Percentiles rank a stretch among this genome's conserved stretches.
These are phyloP conservation scores for Saccharomycopsis hybrid DNA, from an alignment of 1,139 yeast genomes.

Conservation along the genomic window DNA sequence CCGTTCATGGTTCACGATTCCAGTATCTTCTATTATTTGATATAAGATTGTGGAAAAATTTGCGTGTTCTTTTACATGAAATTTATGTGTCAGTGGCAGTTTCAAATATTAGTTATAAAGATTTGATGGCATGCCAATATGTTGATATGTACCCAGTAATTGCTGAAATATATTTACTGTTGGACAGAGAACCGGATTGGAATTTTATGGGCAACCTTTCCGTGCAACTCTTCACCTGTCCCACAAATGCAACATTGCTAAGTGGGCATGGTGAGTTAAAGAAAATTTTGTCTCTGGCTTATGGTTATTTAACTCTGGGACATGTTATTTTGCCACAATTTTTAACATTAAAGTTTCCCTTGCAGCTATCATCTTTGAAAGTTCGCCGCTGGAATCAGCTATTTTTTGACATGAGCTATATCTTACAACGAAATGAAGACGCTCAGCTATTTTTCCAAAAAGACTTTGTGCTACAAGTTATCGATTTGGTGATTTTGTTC, in stretches of 20 bases:
- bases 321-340: constrained; percentile 32
- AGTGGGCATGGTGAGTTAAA: constrained; percentile 65
- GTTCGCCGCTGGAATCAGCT: constrained; percentile 82
- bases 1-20: constrained; percentile 61
- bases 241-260: constrained; percentile 67
- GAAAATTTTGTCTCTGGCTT: constrained; percentile 59
- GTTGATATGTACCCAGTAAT: constrained; percentile 76
- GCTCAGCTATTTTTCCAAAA: constrained; percentile 39
- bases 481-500: constrained; percentile 61
- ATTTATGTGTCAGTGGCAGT: constrained; percentile 66
- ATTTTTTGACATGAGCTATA: constrained; percentile 76
- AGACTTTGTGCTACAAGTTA: constrained; percentile 39
- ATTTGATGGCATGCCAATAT: constrained; percentile 66
- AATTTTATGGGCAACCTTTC: constrained; percentile 71
- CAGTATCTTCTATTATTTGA: constrained; percentile 71
- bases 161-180: constrained; percentile 64
- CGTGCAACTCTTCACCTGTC: constrained; percentile 83
- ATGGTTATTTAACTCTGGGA: constrained; percentile 56
- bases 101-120: constrained; percentile 54
- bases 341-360: constrained; percentile 33
- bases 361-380: constrained; percentile 47
- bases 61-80: constrained; percentile 58
- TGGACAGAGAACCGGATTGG: constrained; percentile 78
- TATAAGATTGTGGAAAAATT: constrained; percentile 64
- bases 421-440: constrained; percentile 62